Evolutionary conservation across 2,329 filamentous ascomycete genomes (phyloP), one percentile per base, ranked within the genome.

Genomic region (Fusarium circinatum): DNA sequence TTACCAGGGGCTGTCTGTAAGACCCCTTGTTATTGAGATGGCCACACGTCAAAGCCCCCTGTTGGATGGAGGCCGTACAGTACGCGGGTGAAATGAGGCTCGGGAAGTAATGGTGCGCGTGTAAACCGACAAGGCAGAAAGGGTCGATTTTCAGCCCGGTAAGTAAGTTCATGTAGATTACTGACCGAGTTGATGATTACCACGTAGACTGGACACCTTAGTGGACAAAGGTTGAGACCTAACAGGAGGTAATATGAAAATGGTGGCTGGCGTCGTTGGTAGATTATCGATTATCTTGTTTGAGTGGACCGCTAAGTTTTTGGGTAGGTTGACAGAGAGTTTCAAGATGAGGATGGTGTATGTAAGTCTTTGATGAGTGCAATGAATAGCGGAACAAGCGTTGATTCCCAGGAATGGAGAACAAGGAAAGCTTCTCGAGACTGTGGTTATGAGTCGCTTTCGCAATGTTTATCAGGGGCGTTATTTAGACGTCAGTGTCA

Each of bases 61-160:
- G 45, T 24, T 69, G 65, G 56, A 65, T 69, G 70, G 56, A 65
- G 61, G 66, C 58, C 41, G 60, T 49, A 57, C 57, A 62, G 49
- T 26, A 59, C 34, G 44, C 44, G 56, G 47, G 56, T 45, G 57
- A 51, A 44, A 70, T 52, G 68, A 74, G 57, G 70, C 48, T 66
- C 45, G 42, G 60, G 55, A 74, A 56, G 58, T 48, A 45, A 59
- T 36, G 47, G 63, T 52, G 34, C 24, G 49, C 32, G 49, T 74
- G 68, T 65, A 56, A 74, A 68, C 61, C 39, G 47, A 59, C 36
- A 34, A 71, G 63, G 59, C 62, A 72, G 70, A 60, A 32, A 56
- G 34, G 36, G 32, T 63, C 61, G 22, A 74, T 57, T 52, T 60
- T 70, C 60, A 70, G 42, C 24, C 42, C 18, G 8, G 48, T 34